Evolutionary conservation across 768 basidiomycete genomes (phyloP).

Genomic region (Hygrophoropsis aurantiaca): DNA sequence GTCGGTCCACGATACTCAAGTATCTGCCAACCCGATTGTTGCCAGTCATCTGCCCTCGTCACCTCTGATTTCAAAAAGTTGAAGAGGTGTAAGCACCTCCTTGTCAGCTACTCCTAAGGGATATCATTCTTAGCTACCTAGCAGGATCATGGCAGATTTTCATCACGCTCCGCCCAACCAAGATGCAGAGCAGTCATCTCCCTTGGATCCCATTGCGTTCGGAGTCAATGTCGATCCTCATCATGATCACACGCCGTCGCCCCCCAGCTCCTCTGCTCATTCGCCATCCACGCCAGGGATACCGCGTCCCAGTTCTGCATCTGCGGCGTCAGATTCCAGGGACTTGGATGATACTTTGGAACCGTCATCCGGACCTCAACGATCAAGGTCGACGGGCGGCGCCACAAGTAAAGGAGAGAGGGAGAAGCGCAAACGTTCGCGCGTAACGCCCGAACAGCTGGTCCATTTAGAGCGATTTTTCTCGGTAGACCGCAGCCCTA

Average conservation of each 20-base stretch:
- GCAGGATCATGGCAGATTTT: conserved; percentile 30
- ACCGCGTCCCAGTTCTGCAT: conserved; percentile 20
- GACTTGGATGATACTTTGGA: conserved; percentile 24
- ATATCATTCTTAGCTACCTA: conserved; percentile 6
- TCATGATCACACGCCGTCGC: conserved; percentile 19
- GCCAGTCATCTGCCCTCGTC: background rate
- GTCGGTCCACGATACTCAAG: background rate
- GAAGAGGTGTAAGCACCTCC: background rate
- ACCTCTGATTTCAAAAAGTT: background rate
- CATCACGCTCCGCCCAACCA: conserved; percentile 14
- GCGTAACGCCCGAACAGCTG: conserved; percentile 82
- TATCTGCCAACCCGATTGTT: background rate
- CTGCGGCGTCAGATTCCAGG: conserved; percentile 26
- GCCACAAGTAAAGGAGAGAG: conserved; percentile 32
- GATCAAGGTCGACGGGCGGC: conserved; percentile 29
- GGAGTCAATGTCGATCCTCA: conserved; percentile 15
- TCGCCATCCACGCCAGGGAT: conserved; percentile 29
- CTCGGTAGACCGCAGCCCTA: conserved; percentile 66
- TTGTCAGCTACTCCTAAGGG: too few species aligned
- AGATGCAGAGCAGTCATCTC: conserved; percentile 21
- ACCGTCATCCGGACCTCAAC: conserved; percentile 35
- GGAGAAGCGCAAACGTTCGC: conserved; percentile 72
- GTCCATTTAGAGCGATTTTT: conserved; percentile 73
- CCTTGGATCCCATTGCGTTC: conserved; percentile 19
- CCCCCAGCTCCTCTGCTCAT: conserved; percentile 25